Evolutionary conservation across 805 yeast genomes (phyloP).

Genomic region (Starmerella asiatica): DNA sequence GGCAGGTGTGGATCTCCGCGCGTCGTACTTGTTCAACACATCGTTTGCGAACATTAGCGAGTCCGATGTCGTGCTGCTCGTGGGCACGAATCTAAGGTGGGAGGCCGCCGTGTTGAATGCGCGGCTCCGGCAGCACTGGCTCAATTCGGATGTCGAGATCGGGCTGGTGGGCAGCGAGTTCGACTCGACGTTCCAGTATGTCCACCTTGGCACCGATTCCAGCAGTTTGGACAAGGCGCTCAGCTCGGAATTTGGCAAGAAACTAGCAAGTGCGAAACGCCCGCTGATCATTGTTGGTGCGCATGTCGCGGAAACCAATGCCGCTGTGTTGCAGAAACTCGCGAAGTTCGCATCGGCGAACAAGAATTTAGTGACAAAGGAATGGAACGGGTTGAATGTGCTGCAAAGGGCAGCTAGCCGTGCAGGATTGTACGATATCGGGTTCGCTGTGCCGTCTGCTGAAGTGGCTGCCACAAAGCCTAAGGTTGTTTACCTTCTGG

Average conservation of each 20-base stretch:
- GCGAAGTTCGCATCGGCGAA: slow-evolving; percentile 45
- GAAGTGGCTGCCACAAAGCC: slow-evolving; percentile 40
- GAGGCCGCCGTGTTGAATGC: slow-evolving; percentile 83
- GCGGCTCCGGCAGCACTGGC: slow-evolving; percentile 70
- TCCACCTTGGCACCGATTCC: slow-evolving; percentile 49
- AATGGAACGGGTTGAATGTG: slow-evolving; percentile 71
- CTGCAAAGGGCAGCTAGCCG: slow-evolving; percentile 81
- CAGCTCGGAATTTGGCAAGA: slow-evolving; percentile 54
- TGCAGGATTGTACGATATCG: slow-evolving; percentile 74
- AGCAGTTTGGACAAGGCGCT: slow-evolving; percentile 47
- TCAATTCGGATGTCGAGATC: slow-evolving; percentile 49
- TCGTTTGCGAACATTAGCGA: slow-evolving; percentile 66
- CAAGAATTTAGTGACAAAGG: slow-evolving; percentile 50
- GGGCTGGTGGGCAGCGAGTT: slow-evolving; percentile 63
- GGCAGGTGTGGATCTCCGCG: slow-evolving; percentile 60
- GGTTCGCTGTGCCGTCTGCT: slow-evolving; percentile 45
- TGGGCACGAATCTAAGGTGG: slow-evolving; percentile 79
- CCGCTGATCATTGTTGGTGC: slow-evolving; percentile 76
- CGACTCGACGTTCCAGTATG: slow-evolving; percentile 58
- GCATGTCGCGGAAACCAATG: slow-evolving; percentile 57
- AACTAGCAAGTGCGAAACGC: slow-evolving; percentile 48
- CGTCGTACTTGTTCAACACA: slow-evolving; percentile 70
- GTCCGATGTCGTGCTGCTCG: slow-evolving; percentile 65
- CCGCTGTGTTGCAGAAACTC: slow-evolving; percentile 29
- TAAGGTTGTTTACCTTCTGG: slow-evolving; percentile 64